These are phyloP conservation scores for Achaetomium macrosporum DNA, from an alignment of 2,329 filamentous ascomycete genomes.

Conservation along the genomic window DNA sequence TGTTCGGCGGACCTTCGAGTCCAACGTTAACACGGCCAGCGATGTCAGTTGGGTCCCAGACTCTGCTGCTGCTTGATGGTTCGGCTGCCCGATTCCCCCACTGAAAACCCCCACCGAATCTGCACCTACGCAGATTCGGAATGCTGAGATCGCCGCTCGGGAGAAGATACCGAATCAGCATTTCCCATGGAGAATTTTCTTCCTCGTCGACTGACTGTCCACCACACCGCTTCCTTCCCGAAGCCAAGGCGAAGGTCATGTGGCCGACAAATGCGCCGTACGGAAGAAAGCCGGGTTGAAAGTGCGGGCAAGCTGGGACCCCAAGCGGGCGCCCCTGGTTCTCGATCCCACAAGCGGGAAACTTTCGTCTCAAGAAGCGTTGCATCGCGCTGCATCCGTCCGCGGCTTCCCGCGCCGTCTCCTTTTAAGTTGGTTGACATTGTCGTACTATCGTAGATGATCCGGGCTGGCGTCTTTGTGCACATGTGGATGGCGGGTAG, in stretches of 20 bases:
- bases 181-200: slow-evolving; percentile 6
- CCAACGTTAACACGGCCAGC: background rate
- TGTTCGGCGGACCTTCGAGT: slow-evolving; percentile 1
- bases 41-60: background rate
- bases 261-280: slow-evolving; percentile 5
- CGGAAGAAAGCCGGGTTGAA: background rate
- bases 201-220: slow-evolving; percentile 1
- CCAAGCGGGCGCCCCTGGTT: background rate
- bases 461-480: background rate
- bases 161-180: slow-evolving; percentile 10
- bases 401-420: background rate
- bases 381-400: background rate
- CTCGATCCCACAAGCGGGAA: background rate
- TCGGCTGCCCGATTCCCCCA: background rate
- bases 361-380: background rate
- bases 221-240: slow-evolving; percentile 10
- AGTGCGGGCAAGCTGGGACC: background rate
- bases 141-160: background rate
- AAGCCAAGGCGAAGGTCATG: slow-evolving; percentile 9
- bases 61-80: background rate
- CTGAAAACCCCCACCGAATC: background rate
- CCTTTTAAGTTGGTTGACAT: background rate
- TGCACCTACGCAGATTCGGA: slow-evolving; percentile 5
- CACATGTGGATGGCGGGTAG: background rate
- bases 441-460: background rate